Base-by-base conservation (phyloP, 176 grass and related monocot species). In the Carex cristatella region DNA sequence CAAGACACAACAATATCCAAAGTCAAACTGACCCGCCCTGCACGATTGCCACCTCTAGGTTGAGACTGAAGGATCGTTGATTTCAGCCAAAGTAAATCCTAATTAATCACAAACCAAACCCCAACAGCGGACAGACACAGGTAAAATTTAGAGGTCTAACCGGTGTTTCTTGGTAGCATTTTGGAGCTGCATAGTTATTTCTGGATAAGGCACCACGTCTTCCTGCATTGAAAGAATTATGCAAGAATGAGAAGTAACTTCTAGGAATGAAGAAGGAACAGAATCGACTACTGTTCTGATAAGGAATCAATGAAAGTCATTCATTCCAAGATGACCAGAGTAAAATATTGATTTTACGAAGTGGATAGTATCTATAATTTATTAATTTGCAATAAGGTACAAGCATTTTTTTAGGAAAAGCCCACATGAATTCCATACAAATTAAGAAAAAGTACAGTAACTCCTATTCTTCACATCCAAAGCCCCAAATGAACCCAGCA, bases 191-290 rank as follows among this genome's bases (percentile, higher is more conserved):
- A 81, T 69, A 84, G 61, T 75, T 82, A 97, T 90, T 78, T 94
- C 86, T 81, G 92, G 89, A 93, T 93, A 94, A 80, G 92, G 89
- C 84, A 91, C 84, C 49, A 55, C 79, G 87, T 92, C 75, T 90
- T 91, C 85, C 94, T 97, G 56, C 19, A 87, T 67, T 16, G 18
- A 30, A 79, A 86, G 19, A 31, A 64, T 19, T 35, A 31, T 32
- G 3, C 40, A 42, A 35, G 37, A 65, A 65, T 60, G 79, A 79
- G 46, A 30, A 65, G 61, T 48, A 42, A 69, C 7, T 77, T 31
- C 62, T 63, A 40, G 67, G 7, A 69, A 32, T 40, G 31, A 38
- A 40, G 12, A 69, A 42, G 67, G 35, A 69, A 40, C 14, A n/a
- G 12, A 6, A 69, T 69, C 2, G 40, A 40, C 14, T 40, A 69